These are phyloP conservation scores for Arthrobotrys pseudoclavata DNA, from an alignment of 2,329 filamentous ascomycete genomes.

Conservation along the genomic window DNA sequence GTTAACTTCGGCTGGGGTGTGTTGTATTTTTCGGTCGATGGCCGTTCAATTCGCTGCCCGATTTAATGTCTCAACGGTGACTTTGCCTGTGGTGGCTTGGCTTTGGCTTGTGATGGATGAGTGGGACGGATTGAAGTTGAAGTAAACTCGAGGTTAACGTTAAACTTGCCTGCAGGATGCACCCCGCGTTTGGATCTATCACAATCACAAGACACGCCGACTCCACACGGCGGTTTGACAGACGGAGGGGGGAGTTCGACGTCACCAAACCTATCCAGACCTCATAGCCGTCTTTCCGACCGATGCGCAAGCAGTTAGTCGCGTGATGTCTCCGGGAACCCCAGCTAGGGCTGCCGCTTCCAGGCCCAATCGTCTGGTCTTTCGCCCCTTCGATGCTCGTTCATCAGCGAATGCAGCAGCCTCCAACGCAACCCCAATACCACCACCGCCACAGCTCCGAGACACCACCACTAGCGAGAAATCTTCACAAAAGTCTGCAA, in stretches of 20 bases:
- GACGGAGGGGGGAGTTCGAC: constrained; percentile 21
- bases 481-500: constrained; percentile 25
- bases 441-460: constrained; percentile 10
- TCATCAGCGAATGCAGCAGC: background rate
- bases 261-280: constrained; percentile 1
- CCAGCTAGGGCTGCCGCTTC: constrained; percentile 32
- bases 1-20: constrained; percentile 58
- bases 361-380: constrained; percentile 43
- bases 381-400: constrained; percentile 42
- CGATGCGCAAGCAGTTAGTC: constrained; percentile 24
- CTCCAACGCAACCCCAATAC: constrained; percentile 8
- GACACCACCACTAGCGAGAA: constrained; percentile 3
- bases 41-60: constrained; percentile 19
- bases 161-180: background rate
- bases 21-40: constrained; percentile 37
- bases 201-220: constrained; percentile 30
- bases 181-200: constrained; percentile 43
- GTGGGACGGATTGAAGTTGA: constrained; percentile 16
- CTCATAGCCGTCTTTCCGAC: constrained; percentile 8
- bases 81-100: constrained; percentile 10
- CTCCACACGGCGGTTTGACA: constrained; percentile 14
- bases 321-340: constrained; percentile 55
- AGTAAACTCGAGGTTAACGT: constrained; percentile 5
- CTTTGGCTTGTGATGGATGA: constrained; percentile 29
- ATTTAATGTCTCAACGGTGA: constrained; percentile 9